phyloP scores from a whole-genome alignment of 768 basidiomycete species.

The Tylopilus rubrobrunneus region DNA sequence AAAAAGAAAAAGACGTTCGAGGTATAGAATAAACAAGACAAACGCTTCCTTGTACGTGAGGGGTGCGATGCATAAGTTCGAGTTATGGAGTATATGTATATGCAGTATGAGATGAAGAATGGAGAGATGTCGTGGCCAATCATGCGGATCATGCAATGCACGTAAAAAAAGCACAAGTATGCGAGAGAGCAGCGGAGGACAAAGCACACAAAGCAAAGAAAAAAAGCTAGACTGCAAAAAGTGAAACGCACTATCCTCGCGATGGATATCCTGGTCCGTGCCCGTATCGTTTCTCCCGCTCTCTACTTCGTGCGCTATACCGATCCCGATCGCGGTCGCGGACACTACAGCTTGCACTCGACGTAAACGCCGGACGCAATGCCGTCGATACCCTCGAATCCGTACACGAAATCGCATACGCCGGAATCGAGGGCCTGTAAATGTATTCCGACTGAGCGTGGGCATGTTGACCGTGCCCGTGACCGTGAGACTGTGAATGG shows the following conservation, averaged over 20 bases:
- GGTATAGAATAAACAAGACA: background rate
- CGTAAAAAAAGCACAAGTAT: background rate
- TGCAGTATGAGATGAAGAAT: background rate
- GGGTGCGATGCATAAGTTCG: background rate
- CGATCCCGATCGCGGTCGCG: constrained; percentile 21
- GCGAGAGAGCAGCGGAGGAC: background rate
- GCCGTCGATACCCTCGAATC: constrained; percentile 34
- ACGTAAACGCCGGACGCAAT: constrained; percentile 31
- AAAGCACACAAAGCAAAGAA: background rate
- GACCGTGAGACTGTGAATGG: background rate
- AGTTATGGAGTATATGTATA: background rate
- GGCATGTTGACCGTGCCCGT: background rate
- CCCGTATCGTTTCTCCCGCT: constrained; percentile 16
- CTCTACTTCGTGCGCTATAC: constrained; percentile 14
- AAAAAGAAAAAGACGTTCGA: background rate
- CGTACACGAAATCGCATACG: constrained; percentile 31
- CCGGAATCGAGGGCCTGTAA: constrained; percentile 29
- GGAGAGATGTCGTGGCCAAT: background rate
- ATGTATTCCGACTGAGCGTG: constrained; percentile 22
- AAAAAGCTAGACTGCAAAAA: background rate
- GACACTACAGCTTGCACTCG: constrained; percentile 12
- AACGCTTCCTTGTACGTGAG: background rate
- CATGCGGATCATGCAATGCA: constrained; percentile 1
- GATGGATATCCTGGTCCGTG: constrained; percentile 5
- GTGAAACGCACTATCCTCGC: constrained; percentile 3